Evolutionary conservation across 306 rosid species (phyloP), one percentile per base, ranked within the genome.

Genomic region (Styphnolobium japonicum): DNA sequence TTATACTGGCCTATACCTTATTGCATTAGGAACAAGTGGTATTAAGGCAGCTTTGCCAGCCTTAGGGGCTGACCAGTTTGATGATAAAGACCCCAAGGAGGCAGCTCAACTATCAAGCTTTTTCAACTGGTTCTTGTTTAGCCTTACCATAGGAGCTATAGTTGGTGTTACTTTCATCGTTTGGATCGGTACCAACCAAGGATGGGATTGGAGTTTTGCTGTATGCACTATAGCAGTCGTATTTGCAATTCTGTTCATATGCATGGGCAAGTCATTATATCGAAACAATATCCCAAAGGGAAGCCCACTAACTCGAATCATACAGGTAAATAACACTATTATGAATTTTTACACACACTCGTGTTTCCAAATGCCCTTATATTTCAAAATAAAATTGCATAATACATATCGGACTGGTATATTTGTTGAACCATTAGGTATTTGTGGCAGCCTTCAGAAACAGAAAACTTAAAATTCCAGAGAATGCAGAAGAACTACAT

Each of bases 1-100:
- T 15, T 92, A 83, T 46, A n/a, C 37, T 4, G 97, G 96, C 0
- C 81, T 94, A 2, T 94, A 92, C 87, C 85, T 94, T 36, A 7
- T 94, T 71, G 97, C 97, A 4, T 43, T 94, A 51, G 98, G 98
- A 77, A 84, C 89, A 0, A 56, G 97, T 52, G 96, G 98, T 4
- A 51, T 94, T 62, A 94, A 92, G 74, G 88, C 91, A 2, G 92
- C 95, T 22, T 78, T 94, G 67, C 96, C 97, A 1, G 87, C 96
- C 14, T 81, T 92, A 51, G 98, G 98, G 12, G 97, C 97, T 21
- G 94, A 94, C 43, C 98, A 94, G 49, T 92, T 92, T 76, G 89
- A 90, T 42, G 92, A 74, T 2, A 85, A 80, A 31, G 88, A 90
- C 78, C 98, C 97, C 5, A 84, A 86, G 8, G 93, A 86, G 56